Evolutionary conservation across 306 rosid species (phyloP).

Genomic region (Vicia villosa): DNA sequence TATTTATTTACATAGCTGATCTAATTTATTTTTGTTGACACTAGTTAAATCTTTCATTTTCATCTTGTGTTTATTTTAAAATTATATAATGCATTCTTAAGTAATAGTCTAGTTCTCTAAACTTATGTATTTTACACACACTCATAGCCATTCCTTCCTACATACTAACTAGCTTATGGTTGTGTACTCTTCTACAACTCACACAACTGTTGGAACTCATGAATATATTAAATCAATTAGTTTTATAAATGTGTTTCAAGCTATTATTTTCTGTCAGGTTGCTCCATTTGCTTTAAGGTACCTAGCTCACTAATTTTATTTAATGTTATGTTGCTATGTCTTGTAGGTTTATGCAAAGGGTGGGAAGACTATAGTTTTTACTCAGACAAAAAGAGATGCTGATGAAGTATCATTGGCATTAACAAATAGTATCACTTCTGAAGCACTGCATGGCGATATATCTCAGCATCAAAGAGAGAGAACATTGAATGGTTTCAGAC

Average conservation of each 20-base stretch:
- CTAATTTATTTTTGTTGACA: neutral
- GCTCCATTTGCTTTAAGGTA: constrained; percentile 7
- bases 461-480: constrained; percentile 99
- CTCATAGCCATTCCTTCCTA: neutral
- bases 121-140: constrained; percentile 10
- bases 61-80: constrained; percentile 17
- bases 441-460: constrained; percentile 99
- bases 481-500: constrained; percentile 93
- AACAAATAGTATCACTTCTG: constrained; percentile 81
- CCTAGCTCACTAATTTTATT: constrained; percentile 22
- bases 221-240: neutral
- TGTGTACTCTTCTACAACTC: constrained; percentile 13
- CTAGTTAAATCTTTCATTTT: constrained; percentile 1
- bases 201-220: neutral
- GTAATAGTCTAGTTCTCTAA: constrained; percentile 10
- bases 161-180: constrained; percentile 7
- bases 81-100: constrained; percentile 17
- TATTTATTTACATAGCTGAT: constrained; percentile 11
- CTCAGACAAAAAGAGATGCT: constrained; percentile 94
- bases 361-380: constrained; percentile 97
- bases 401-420: constrained; percentile 96
- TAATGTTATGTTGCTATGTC: constrained; percentile 35
- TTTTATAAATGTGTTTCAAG: constrained; percentile 1
- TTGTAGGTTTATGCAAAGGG: constrained; percentile 95
- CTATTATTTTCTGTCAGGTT: constrained; percentile 9